These are phyloP conservation scores for Sechiopsis laciniata DNA, from an alignment of 306 rosid genomes.

Conservation along the genomic window DNA sequence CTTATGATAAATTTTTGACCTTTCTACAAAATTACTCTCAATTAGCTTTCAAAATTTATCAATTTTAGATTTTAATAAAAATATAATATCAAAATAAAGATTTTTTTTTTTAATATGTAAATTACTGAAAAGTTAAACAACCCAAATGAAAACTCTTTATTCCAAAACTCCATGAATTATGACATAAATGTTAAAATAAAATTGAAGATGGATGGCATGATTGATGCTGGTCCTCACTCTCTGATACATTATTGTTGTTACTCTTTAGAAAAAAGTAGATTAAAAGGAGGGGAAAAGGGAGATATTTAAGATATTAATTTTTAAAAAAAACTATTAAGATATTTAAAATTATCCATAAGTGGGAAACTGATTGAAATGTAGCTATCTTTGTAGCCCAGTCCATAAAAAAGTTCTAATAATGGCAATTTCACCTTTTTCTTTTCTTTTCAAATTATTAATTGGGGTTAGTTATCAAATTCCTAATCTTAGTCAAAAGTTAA, in stretches of 20 bases:
- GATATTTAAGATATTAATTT: neutral
- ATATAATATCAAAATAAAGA: too few species aligned
- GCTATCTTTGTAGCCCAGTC: constrained; percentile 3
- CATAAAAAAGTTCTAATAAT: constrained; percentile 10
- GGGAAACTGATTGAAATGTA: constrained; percentile 13
- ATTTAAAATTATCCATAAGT: constrained; percentile 16
- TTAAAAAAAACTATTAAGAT: too few species aligned
- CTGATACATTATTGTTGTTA: neutral
- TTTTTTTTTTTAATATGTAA: too few species aligned
- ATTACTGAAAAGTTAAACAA: too few species aligned
- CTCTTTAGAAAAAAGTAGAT: constrained; percentile 6
- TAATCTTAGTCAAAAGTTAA: neutral
- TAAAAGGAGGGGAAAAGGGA: neutral
- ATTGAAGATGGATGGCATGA: neutral
- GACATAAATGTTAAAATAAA: neutral
- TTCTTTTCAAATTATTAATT: constrained; percentile 7
- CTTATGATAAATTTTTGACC: too few species aligned
- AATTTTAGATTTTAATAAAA: too few species aligned
- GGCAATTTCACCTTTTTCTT: neutral
- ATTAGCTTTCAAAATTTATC: too few species aligned
- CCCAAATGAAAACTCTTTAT: too few species aligned
- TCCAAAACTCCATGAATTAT: too few species aligned
- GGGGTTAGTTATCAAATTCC: neutral
- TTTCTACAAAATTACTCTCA: too few species aligned
- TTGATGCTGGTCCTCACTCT: constrained; percentile 18